Percentiles rank a stretch among this genome's conserved stretches.
Conservation (phyloP, 202 grass and related monocot species). For the Zoysia matrella region DNA sequence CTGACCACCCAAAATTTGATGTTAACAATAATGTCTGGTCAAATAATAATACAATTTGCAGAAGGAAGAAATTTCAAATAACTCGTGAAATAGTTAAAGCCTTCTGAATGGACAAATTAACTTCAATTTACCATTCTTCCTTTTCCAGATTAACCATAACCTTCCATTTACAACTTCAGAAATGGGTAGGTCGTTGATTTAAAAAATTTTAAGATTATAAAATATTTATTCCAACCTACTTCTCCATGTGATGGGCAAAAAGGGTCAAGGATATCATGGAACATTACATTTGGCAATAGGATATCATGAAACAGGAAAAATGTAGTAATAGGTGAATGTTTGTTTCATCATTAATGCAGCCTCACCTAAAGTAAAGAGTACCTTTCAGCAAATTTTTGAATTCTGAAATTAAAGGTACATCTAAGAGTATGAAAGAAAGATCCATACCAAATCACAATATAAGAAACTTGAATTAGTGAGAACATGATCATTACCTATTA, state of each 20-base stretch:
- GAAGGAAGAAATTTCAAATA: neutral
- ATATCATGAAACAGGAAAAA: constrained; percentile 36
- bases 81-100: constrained; percentile 16
- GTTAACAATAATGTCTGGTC: constrained; percentile 23
- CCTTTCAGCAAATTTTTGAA: neutral
- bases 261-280: constrained; percentile 4
- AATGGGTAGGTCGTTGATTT: constrained; percentile 1
- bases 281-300: constrained; percentile 19
- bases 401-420: constrained; percentile 2
- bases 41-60: neutral
- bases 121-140: too few relatives aligned
- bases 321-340: constrained; percentile 13
- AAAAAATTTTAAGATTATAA: too few relatives aligned
- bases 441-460: constrained; percentile 20
- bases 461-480: constrained; percentile 9
- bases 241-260: constrained; percentile 23
- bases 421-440: constrained; percentile 17
- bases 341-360: constrained; percentile 17
- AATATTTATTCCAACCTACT: too few relatives aligned
- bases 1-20: constrained; percentile 53
- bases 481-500: constrained; percentile 75
- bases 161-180: constrained; percentile 19
- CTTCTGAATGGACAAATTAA: neutral
- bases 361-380: neutral
- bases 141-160: constrained; percentile 14